Base-by-base conservation (phyloP, 257 asterid genomes). In the Ophiorrhiza pumila region DNA sequence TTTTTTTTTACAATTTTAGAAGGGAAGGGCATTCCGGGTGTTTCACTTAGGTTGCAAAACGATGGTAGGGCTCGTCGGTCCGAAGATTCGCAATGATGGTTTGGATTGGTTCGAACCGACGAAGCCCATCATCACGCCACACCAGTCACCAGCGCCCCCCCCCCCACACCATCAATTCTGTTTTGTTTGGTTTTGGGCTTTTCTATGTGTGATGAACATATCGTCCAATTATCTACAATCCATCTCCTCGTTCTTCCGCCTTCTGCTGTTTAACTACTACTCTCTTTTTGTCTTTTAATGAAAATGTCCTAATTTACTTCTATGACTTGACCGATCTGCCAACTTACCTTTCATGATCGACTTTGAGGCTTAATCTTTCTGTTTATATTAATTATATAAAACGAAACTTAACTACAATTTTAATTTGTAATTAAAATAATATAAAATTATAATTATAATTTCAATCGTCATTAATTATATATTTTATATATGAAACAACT, bases 71-170 rank as follows among this genome's bases (percentile, higher is more conserved):
- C 82, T 83, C 63, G 77, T 85, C 79, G 86, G 81, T 82, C 85
- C 87, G 74, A 82, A 89, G 89, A 91, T 87, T 85, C 83, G 90
- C 89, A 88, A 91, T 88, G 96, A 90, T 90, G 91, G 84, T 81
- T 79, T 88, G 88, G 93, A 88, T 88, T 88, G 89, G 90, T 82
- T 84, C 89, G 87, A 89, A 80, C 91, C 91, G 65, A 89, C 76
- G 82, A 55, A 80, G 82, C 83, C 87, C 92, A 84, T 84, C 95
- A 88, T 90, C 86, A 85, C 88, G 71, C 80, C 68, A 69, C 47
- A 43, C 65, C 55, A 59, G 27, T 3, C 23, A 14, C 55, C 52
- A 22, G 73, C 79, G 53, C 71, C 47, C 65, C 42, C 23, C 62
- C 65, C 42, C 59, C 13, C 35, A 34, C 69, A 56, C 80, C 73